Evolutionary conservation across 768 basidiomycete genomes (phyloP).

Genomic region (Tylopilus sp.): DNA sequence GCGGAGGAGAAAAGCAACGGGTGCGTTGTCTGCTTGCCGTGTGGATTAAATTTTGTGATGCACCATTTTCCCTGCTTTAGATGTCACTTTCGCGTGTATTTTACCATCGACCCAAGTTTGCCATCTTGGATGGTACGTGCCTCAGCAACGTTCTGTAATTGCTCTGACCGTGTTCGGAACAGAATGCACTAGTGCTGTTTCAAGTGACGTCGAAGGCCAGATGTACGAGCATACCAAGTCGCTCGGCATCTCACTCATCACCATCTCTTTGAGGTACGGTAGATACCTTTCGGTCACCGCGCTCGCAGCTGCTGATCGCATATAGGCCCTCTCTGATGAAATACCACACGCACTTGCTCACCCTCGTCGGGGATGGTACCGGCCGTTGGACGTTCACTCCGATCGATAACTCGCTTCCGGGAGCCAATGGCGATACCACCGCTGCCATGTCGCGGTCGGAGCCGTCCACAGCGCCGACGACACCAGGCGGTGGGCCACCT

Average conservation of each 20-base stretch:
- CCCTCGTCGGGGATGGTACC: constrained; percentile 67
- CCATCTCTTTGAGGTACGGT: constrained; percentile 78
- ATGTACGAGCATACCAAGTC: constrained; percentile 95
- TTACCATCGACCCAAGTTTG: constrained; percentile 81
- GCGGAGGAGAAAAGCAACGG: constrained; percentile 95
- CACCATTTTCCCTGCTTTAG: constrained; percentile 29
- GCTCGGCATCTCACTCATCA: constrained; percentile 87
- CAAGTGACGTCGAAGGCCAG: constrained; percentile 90
- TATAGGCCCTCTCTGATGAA: constrained; percentile 75
- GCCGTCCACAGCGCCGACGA: neutral
- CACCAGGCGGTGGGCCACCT: neutral
- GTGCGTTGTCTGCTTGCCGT: constrained; percentile 31
- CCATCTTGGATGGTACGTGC: constrained; percentile 75
- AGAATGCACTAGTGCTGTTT: constrained; percentile 96
- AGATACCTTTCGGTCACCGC: neutral
- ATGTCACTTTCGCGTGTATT: constrained; percentile 94
- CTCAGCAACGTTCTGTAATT: neutral
- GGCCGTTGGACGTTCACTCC: constrained; percentile 69
- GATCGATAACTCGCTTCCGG: constrained; percentile 31
- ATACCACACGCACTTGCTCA: constrained; percentile 86
- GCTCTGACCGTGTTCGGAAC: constrained; percentile 4
- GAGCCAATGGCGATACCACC: neutral
- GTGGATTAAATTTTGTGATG: constrained; percentile 1
- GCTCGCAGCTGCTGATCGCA: neutral
- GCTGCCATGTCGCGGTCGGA: neutral